A percentile compares a stretch with the other conserved stretches of the same genome.
phyloP scores from a whole-genome alignment of 2,329 filamentous ascomycete genomes.

The Elsinoe perseae region DNA sequence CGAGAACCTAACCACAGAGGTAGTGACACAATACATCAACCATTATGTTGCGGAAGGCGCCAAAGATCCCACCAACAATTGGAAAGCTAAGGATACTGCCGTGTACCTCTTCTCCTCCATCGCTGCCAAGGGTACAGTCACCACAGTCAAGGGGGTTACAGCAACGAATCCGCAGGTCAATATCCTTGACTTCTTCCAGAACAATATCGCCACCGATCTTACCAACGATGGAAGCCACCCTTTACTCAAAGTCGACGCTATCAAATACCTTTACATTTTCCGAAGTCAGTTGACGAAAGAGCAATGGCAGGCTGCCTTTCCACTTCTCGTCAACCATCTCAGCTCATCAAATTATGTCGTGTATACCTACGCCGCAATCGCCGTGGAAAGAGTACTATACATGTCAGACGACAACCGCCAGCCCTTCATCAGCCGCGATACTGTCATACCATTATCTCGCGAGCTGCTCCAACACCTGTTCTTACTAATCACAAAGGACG shows the following conservation, averaged over 20 bases:
- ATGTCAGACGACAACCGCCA: conserved; percentile 67
- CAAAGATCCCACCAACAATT: conserved; percentile 61
- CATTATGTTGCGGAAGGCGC: conserved; percentile 72
- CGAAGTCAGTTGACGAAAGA: conserved; percentile 86
- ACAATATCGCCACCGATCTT: conserved; percentile 82
- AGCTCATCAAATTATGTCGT: conserved; percentile 89
- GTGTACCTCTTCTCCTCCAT: conserved; percentile 93
- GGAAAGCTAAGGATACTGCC: conserved; percentile 98
- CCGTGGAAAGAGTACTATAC: conserved; percentile 86
- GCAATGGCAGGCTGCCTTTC: conserved; percentile 85
- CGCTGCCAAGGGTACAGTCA: conserved; percentile 82
- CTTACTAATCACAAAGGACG: conserved; percentile 77
- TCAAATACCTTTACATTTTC: conserved; percentile 97
- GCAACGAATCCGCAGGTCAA: conserved; percentile 69
- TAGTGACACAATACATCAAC: conserved; percentile 80
- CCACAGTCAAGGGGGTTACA: conserved; percentile 80
- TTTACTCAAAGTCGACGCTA: conserved; percentile 92
- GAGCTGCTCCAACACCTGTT: conserved; percentile 86
- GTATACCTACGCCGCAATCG: conserved; percentile 94
- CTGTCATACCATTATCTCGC: conserved; percentile 74
- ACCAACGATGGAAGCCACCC: conserved; percentile 64
- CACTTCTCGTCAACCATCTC: conserved; percentile 83
- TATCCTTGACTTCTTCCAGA: conserved; percentile 91
- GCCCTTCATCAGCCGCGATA: conserved; percentile 69
- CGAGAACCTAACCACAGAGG: conserved; percentile 71